Base-by-base conservation (phyloP, 2,329 filamentous ascomycete genomes). In the Calycina herbarum region DNA sequence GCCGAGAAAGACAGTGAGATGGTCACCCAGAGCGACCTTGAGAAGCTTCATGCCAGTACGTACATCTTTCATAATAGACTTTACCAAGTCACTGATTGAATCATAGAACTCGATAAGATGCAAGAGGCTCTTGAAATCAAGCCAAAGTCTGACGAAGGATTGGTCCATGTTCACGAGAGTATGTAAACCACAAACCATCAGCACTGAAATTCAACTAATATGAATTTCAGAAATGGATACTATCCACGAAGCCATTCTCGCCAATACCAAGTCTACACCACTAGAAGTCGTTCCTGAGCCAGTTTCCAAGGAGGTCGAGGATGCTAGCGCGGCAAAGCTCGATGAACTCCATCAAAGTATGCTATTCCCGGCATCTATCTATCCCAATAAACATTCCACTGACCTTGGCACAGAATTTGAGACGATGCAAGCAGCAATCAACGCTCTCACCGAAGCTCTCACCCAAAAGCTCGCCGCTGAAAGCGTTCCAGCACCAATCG, bases 361-460 rank as follows among this genome's bases (percentile, higher is more conserved):
- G 48, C 56, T 42, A 6, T 48, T 5, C 31, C 11, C 29, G 6
- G 4, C 35, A 20, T 7, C 3, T 2, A 20, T 31, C 17, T 17
- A n/a, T 57, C 17, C 0, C 38, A 40, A 42, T 20, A 3, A 15
- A 5, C 6, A 0, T n/a, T 7, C 8, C 13, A 31, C 54, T 62
- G 29, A 59, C 40, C 20, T 20, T 20, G 20, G 20, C 20, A 20
- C 20, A 66, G 64, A 62, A 66, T 63, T 66, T 33, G 60, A 63
- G 20, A 42, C 57, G 42, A 66, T 66, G 64, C 64, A 66, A 63
- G 45, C 64, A 63, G 11, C 64, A 33, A 62, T 66, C 38, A 45
- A 66, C 57, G 60, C 56, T 1, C 61, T 66, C 24, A 35, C 64
- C 33, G n/a, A 59, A 57, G 56, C 64, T 17, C 61, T 66, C 15